Evolutionary conservation across 139 green algal genomes (phyloP).

Genomic region (Edaphochlamys debaryana): DNA sequence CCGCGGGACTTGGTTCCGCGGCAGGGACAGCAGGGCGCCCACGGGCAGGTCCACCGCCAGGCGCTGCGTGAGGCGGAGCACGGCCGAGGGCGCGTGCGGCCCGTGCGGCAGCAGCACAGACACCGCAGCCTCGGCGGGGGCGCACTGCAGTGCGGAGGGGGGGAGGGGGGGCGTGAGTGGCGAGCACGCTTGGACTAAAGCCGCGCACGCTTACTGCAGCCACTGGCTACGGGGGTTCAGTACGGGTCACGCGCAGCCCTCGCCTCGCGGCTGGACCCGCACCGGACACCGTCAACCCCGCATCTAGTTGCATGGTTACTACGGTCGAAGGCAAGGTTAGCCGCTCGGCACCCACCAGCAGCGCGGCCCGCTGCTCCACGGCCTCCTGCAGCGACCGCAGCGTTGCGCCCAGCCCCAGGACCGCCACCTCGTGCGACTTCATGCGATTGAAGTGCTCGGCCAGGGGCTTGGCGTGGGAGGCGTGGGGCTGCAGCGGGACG

Average conservation of each 20-base stretch:
- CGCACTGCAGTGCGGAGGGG: neutral
- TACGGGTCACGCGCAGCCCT: too few relatives aligned
- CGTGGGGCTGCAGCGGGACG: too few relatives aligned
- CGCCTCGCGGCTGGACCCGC: too few relatives aligned
- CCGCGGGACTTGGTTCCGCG: neutral
- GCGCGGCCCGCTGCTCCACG: neutral
- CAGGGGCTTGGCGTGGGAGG: neutral
- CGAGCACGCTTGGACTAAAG: too few relatives aligned
- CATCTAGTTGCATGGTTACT: too few relatives aligned
- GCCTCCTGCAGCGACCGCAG: neutral
- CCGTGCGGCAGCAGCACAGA: constrained; percentile 3
- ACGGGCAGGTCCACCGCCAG: constrained; percentile 12
- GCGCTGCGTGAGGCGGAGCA: neutral
- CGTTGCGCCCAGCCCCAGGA: neutral
- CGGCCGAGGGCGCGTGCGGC: neutral
- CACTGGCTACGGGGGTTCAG: too few relatives aligned
- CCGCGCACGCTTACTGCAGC: too few relatives aligned
- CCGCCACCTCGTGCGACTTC: neutral
- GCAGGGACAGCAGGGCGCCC: constrained; percentile 5
- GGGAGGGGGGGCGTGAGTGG: neutral
- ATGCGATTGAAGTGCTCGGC: neutral
- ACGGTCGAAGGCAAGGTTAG: too few relatives aligned
- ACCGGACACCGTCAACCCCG: too few relatives aligned
- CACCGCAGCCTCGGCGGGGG: neutral
- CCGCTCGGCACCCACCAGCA: too few relatives aligned